phyloP scores from a whole-genome alignment of 75 land plant genomes.

The Selaginella moellendorffii region DNA sequence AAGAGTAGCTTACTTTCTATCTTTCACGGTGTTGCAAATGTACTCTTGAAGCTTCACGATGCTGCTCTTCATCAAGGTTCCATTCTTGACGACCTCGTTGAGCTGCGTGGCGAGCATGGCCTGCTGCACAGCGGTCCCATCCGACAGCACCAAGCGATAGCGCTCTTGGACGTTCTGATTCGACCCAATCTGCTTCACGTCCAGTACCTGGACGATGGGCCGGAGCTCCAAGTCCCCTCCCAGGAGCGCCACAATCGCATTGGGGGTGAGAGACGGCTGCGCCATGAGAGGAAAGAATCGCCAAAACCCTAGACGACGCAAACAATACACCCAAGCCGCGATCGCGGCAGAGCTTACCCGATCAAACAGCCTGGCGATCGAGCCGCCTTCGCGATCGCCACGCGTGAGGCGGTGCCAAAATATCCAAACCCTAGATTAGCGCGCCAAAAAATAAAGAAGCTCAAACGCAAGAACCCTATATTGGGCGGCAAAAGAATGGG shows the following conservation, averaged over 20 bases:
- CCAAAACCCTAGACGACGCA: too few relatives aligned
- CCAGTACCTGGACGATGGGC: conserved; percentile 48
- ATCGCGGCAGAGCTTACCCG: too few relatives aligned
- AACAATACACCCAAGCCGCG: too few relatives aligned
- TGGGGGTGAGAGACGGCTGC: conserved; percentile 28
- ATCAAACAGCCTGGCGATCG: too few relatives aligned
- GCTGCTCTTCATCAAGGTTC: conserved; percentile 43
- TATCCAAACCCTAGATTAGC: too few relatives aligned
- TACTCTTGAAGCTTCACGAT: conserved; percentile 48
- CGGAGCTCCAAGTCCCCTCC: conserved; percentile 36
- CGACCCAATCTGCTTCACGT: conserved; percentile 37
- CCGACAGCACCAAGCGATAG: conserved; percentile 56
- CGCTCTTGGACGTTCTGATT: conserved; percentile 43
- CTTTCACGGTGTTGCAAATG: conserved; percentile 52
- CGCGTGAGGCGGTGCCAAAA: too few relatives aligned
- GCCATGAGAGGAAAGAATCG: too few relatives aligned
- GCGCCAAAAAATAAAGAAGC: too few relatives aligned
- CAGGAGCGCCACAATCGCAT: conserved; percentile 39
- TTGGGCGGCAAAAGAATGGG: too few relatives aligned
- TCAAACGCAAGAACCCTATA: too few relatives aligned
- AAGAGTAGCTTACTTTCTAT: conserved; percentile 44
- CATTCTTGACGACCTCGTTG: conserved; percentile 38
- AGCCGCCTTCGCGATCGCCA: too few relatives aligned
- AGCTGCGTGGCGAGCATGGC: conserved; percentile 88
- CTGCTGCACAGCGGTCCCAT: conserved; percentile 51